Percentiles rank a stretch among this genome's conserved stretches.
phyloP scores from a whole-genome alignment of 1,139 yeast genomes.

The Pichia sp. region DNA sequence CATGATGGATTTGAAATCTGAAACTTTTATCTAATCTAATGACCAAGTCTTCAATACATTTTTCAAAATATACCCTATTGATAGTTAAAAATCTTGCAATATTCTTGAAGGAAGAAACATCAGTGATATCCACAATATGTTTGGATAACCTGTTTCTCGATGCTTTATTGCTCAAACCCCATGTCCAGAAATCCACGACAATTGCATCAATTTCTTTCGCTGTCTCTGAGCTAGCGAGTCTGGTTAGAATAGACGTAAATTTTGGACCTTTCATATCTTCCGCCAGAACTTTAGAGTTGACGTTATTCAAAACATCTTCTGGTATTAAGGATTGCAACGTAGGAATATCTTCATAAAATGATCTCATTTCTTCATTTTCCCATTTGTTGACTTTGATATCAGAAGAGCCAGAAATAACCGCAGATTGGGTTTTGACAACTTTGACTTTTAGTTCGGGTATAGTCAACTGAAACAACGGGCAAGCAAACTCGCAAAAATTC shows the following conservation, averaged over 20 bases:
- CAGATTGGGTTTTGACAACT: background rate
- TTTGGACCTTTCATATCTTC: constrained; percentile 11
- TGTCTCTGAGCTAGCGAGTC: constrained; percentile 37
- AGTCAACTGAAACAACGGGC: constrained; percentile 31
- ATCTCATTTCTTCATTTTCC: constrained; percentile 57
- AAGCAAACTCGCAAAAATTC: constrained; percentile 35
- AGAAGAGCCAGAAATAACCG: background rate
- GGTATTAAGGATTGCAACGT: constrained; percentile 21
- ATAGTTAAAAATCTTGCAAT: constrained; percentile 66
- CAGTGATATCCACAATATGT: constrained; percentile 42
- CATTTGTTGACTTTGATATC: constrained; percentile 28
- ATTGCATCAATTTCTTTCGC: constrained; percentile 49
- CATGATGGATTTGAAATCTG: constrained; percentile 48
- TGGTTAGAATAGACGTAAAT: constrained; percentile 12
- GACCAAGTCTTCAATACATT: constrained; percentile 48
- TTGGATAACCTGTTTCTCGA: constrained; percentile 54
- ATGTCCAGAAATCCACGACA: constrained; percentile 46
- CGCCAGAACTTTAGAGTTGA: constrained; percentile 15
- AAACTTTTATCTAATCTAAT: constrained; percentile 52
- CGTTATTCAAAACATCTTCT: constrained; percentile 14
- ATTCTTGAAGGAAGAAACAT: constrained; percentile 35
- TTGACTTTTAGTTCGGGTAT: constrained; percentile 23
- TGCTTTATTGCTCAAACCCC: constrained; percentile 60
- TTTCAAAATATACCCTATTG: constrained; percentile 40
- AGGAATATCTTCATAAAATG: constrained; percentile 49